A percentile compares a stretch with the other conserved stretches of the same genome.
Evolutionary conservation across 441 rosid species (phyloP).

Genomic region (Erodium texanum): DNA sequence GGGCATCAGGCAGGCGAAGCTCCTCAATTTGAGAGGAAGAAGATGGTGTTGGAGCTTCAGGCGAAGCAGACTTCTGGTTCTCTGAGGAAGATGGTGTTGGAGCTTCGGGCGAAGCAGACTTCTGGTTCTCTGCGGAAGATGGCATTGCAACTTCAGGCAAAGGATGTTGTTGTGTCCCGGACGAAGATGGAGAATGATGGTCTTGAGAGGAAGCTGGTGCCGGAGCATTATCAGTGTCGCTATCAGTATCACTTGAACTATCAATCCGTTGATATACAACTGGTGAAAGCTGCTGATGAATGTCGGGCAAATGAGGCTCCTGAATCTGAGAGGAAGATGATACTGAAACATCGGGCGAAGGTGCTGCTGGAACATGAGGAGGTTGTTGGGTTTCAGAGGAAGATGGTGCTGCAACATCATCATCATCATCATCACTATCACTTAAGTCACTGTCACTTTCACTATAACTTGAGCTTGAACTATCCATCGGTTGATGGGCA

Average conservation of each 20-base stretch:
- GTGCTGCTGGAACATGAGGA: too few species aligned
- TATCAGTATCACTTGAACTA: constrained; percentile 6
- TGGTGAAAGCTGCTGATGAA: constrained; percentile 50
- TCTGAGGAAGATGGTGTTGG: background rate
- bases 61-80: background rate
- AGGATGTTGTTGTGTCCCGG: background rate
- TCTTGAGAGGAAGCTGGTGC: background rate
- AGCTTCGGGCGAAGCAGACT: background rate
- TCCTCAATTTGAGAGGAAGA: background rate
- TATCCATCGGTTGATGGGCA: too few species aligned
- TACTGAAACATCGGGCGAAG: background rate
- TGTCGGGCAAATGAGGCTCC: constrained; percentile 23
- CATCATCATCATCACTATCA: too few species aligned
- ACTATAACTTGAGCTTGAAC: too few species aligned
- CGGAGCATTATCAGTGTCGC: background rate
- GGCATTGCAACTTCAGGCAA: background rate
- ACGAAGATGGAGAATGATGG: background rate
- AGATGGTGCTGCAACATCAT: too few species aligned
- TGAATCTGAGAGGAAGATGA: constrained; percentile 23
- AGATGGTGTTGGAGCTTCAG: background rate
- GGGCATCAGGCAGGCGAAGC: background rate
- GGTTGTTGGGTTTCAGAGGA: too few species aligned
- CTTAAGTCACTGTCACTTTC: too few species aligned
- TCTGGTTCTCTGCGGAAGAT: background rate
- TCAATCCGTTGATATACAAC: constrained; percentile 31